Base-by-base conservation (phyloP, 257 asterid species). In the Leptodermis oblonga region DNA sequence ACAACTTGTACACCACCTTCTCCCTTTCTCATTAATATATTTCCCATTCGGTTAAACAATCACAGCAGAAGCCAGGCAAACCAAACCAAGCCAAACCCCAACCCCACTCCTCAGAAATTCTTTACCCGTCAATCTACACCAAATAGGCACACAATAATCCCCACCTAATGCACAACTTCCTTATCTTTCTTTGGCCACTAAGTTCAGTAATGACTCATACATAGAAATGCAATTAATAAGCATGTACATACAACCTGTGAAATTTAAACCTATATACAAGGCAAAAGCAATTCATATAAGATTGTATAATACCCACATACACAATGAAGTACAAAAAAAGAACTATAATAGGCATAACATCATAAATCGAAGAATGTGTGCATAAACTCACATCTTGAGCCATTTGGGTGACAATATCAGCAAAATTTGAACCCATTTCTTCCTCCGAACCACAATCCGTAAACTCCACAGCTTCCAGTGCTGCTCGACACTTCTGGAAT, bases 361-460 rank as follows among this genome's bases (percentile, higher is more conserved):
- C 7, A 30, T 2, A 14, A 22, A 48, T 4, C 36, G 43, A 1
- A 3, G 34, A 48, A 71, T 5, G 31, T 4, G 15, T n/a, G 8
- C 20, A 51, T 0, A 77, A 72, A 78, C 96, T 86, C 77, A 94
- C 99, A 67, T 94, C 99, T 82, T 89, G 99, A 74, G 96, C 96
- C 86, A 94, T 83, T 79, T 90, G 97, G 58, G 95, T 74, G 70
- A 94, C 88, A 79, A 94, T 83, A 85, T 94, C 99, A 23, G 99
- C 99, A 74, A 94, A 86, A 84, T 85, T 82, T 17, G 99, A 94
- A 67, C 96, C 96, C n/a, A 91, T 72, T 75, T 90, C 97, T 68
- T 76, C 96, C 36, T 87, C 96, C 1, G 86, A 86, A 52, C 79
- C 83, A 70, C 84, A 79, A 68, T 91, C 99, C 52, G 62, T 72